Evolutionary conservation across 768 basidiomycete genomes (phyloP).

Genomic region (Mycena venus): DNA sequence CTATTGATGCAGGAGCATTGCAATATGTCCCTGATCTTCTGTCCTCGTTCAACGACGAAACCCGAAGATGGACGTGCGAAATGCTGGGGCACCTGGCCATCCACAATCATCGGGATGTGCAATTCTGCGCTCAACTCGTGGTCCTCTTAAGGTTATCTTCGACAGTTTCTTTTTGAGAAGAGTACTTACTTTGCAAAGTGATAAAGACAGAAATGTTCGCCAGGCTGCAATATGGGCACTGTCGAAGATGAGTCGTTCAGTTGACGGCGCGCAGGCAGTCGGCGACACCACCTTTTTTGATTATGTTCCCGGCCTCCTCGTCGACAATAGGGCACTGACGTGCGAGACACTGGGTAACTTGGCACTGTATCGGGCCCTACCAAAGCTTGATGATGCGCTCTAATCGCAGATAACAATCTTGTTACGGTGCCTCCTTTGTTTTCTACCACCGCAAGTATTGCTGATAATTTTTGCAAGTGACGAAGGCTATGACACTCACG

Average conservation of each 20-base stretch:
- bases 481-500: no score
- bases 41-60: not conserved
- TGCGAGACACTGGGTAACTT: no score
- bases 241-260: not conserved
- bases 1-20: not conserved
- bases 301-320: no score
- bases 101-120: not conserved
- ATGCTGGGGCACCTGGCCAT: not conserved
- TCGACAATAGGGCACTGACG: no score
- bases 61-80: not conserved
- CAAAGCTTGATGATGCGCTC: no score
- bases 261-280: no score
- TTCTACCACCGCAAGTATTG: no score
- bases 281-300: no score
- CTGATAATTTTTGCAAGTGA: no score
- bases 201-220: not conserved
- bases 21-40: not conserved
- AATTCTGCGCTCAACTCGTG: not conserved
- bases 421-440: no score
- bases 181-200: not conserved
- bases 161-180: not conserved
- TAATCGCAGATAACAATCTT: no score
- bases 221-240: not conserved
- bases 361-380: no score
- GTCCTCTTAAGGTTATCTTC: not conserved